Evolutionary conservation across 2,329 filamentous ascomycete genomes (phyloP), one percentile per base, ranked within the genome.

Genomic region (Pseudogymnoascus sp.): DNA sequence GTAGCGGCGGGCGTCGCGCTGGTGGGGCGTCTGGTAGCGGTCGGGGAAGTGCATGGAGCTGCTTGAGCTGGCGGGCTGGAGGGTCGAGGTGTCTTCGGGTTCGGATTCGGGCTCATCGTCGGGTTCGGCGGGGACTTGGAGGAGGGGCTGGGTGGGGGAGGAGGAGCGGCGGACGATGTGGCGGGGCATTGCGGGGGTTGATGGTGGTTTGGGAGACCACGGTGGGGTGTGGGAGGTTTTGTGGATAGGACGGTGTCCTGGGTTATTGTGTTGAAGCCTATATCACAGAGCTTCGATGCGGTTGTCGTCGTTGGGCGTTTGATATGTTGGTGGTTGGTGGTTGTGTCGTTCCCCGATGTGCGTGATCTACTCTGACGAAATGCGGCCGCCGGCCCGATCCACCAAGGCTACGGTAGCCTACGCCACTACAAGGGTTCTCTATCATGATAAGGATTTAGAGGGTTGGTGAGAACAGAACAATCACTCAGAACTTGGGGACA

Each of bases 1-100:
- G 67, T 73, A 73, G 63, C 72, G 68, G 11, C 63, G 67, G 8
- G 71, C 43, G 40, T 73, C 65, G 59, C 66, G 68, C 26, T 68
- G 63, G 59, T 64, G 56, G 0, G 56, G 31, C 0, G 16, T 60
- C 6, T 60, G 56, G 33, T 60, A 60, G 24, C 56, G 56, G 11
- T 60, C 56, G 19, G 56, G 56, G 19, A 60, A 60, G 33, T 37
- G 56, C 33, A 60, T 37, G n/a, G 56, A 60, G 56, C 33, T 37
- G 56, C 12, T 60, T n/a, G 33, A 40, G 31, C 33, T 37, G 11
- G 33, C 31, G 8, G 43, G 43, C n/a, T 37, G 56, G 31, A 60
- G 16, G 56, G 31, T 60, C 8, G 56, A 60, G 31, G 31, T 14
- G 4, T 26, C 31, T n/a, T 26, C 24, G 8, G 40, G 40, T 12